These are phyloP conservation scores for Plectranthus barbatus DNA, from an alignment of 257 asterid species.

Conservation along the genomic window DNA sequence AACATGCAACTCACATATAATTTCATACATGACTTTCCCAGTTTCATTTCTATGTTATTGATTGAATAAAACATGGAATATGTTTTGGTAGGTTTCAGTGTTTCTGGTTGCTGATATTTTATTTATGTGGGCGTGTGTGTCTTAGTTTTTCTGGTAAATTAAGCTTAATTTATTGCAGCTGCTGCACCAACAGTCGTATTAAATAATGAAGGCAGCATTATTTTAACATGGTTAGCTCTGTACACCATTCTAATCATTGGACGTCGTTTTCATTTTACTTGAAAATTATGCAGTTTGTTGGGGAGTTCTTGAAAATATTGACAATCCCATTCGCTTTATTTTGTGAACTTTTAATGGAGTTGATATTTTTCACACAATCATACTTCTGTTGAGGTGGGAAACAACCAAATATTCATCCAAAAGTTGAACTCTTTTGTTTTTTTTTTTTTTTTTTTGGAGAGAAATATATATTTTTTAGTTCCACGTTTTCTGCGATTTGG, in stretches of 20 bases:
- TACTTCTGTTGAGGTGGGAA: slow-evolving; percentile 21
- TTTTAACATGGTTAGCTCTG: slow-evolving; percentile 8
- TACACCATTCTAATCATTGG: slow-evolving; percentile 30
- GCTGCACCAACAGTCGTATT: slow-evolving; percentile 8
- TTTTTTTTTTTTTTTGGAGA: no score
- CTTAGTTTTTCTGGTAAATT: slow-evolving; percentile 15
- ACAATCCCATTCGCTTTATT: slow-evolving; percentile 7
- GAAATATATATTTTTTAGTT: not conserved
- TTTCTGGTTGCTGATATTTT: not conserved
- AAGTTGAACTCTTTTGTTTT: not conserved
- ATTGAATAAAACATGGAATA: not conserved
- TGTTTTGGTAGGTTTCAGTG: slow-evolving; percentile 6
- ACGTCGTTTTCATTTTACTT: slow-evolving; percentile 31
- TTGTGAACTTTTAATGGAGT: slow-evolving; percentile 2
- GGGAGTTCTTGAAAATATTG: slow-evolving; percentile 17
- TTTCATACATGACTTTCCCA: no score
- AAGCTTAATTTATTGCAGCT: not conserved
- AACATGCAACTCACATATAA: no score
- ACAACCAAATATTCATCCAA: slow-evolving; percentile 18
- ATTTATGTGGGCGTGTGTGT: not conserved
- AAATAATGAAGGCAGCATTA: not conserved
- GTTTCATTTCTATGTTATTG: not conserved
- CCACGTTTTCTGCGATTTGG: slow-evolving; percentile 18
- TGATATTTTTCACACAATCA: slow-evolving; percentile 10
- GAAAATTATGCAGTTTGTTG: slow-evolving; percentile 9